Conservation (phyloP, 257 asterid genomes). For the Ajuga chamaepitys region DNA sequence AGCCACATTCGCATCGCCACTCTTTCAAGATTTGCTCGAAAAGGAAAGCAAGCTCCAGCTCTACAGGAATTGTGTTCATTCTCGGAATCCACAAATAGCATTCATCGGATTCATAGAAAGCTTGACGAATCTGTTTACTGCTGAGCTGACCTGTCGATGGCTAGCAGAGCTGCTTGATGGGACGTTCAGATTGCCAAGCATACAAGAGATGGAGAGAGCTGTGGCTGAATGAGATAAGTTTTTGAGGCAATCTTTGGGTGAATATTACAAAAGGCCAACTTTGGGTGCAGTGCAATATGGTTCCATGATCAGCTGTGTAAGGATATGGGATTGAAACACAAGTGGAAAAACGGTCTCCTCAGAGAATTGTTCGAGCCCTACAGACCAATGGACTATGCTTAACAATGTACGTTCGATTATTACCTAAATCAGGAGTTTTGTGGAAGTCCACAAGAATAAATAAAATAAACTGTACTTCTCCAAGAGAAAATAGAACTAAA, state of each 20-base stretch:
- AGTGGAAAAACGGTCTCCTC: conserved; percentile 30
- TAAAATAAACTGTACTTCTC: neutral
- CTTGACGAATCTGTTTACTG: conserved; percentile 30
- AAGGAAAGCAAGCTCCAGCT: conserved; percentile 12
- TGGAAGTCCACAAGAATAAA: neutral
- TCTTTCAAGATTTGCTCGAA: conserved; percentile 21
- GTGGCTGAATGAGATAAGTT: conserved; percentile 29
- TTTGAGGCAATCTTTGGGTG: conserved; percentile 29
- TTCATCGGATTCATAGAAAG: conserved; percentile 46
- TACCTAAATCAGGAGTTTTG: neutral
- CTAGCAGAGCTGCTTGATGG: conserved; percentile 37
- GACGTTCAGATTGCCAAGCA: conserved; percentile 37
- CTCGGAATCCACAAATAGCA: conserved; percentile 45
- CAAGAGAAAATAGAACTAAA: too few relatives aligned
- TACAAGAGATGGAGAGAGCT: conserved; percentile 37
- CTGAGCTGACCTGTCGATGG: conserved; percentile 44
- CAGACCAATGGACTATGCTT: conserved; percentile 35
- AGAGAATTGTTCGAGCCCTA: conserved; percentile 45
- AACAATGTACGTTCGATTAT: neutral
- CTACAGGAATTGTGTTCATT: conserved; percentile 40
- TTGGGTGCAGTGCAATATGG: conserved; percentile 38
- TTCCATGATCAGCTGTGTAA: conserved; percentile 42
- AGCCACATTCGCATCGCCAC: conserved; percentile 19
- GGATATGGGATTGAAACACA: conserved; percentile 49
- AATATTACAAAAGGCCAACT: conserved; percentile 28